phyloP scores from a whole-genome alignment of 371 early-diverging fungal species.

The Ordospora pajunii region DNA sequence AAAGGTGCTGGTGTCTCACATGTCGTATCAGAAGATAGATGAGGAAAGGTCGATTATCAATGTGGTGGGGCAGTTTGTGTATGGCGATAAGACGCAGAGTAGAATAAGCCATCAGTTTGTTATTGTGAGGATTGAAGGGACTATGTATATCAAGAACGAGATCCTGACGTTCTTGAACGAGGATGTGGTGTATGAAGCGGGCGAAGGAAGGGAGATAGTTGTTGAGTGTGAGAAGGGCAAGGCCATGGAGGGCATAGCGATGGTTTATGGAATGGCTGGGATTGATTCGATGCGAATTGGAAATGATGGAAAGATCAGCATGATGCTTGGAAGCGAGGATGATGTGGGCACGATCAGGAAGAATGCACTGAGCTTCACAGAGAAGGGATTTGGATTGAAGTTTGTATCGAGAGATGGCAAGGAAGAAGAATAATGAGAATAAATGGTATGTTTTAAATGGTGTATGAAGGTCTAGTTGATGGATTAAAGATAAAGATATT shows the following conservation, averaged over 20 bases:
- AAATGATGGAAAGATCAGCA: background rate
- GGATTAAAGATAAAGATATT: too few species aligned
- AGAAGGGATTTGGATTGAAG: background rate
- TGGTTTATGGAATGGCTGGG: background rate
- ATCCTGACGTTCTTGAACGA: conserved; percentile 34
- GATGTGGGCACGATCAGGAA: background rate
- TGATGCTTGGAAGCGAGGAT: background rate
- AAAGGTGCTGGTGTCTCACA: conserved; percentile 35
- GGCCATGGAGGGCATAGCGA: background rate
- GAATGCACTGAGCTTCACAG: background rate
- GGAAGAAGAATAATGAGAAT: background rate
- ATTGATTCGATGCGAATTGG: background rate
- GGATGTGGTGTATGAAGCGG: conserved; percentile 32
- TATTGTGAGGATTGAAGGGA: background rate
- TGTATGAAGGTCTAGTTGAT: too few species aligned
- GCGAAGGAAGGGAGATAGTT: background rate
- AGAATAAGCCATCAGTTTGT: conserved; percentile 37
- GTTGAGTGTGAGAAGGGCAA: background rate
- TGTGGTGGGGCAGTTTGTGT: conserved; percentile 45
- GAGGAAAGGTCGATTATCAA: background rate
- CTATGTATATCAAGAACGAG: conserved; percentile 23
- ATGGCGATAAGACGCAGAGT: conserved; percentile 9
- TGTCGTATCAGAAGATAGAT: conserved; percentile 16
- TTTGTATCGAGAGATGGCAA: background rate
- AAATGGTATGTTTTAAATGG: too few species aligned